phyloP scores from a whole-genome alignment of 2,329 filamentous ascomycete species.

The Elsinoe ampelina region DNA sequence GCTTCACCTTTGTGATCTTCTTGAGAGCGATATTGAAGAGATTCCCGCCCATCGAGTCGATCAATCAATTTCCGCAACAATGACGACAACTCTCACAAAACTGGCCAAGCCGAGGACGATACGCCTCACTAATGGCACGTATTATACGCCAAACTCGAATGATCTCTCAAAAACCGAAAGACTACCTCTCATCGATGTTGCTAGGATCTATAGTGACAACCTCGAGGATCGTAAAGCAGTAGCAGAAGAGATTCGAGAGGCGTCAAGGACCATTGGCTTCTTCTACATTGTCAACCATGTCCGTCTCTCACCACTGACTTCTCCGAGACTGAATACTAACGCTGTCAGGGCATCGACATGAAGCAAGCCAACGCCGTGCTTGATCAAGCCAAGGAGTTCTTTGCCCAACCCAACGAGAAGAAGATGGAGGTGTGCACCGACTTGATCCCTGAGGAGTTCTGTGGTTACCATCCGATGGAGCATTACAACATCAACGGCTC shows the following conservation, averaged over 20 bases:
- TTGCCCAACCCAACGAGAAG: slow-evolving; percentile 35
- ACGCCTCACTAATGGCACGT: slow-evolving; percentile 7
- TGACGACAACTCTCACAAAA: background rate
- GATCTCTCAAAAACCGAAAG: background rate
- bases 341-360: slow-evolving; percentile 24
- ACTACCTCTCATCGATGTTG: slow-evolving; percentile 34
- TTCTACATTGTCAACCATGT: slow-evolving; percentile 31
- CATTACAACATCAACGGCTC: slow-evolving; percentile 32
- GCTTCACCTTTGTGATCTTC: background rate
- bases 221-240: slow-evolving; percentile 31
- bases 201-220: slow-evolving; percentile 30
- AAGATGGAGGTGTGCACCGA: slow-evolving; percentile 41
- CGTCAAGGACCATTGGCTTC: slow-evolving; percentile 35
- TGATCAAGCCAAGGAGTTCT: slow-evolving; percentile 29
- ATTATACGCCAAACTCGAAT: slow-evolving; percentile 7
- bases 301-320: background rate
- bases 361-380: slow-evolving; percentile 24
- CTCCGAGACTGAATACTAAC: slow-evolving; percentile 19
- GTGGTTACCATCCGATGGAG: slow-evolving; percentile 28
- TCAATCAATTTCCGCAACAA: background rate
- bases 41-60: background rate
- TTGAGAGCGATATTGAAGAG: too few relatives aligned
- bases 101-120: slow-evolving; percentile 4
- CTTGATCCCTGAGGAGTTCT: slow-evolving; percentile 29
- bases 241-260: slow-evolving; percentile 34